These are phyloP conservation scores for Annulohypoxylon stygium DNA, from an alignment of 495 filamentous ascomycete species.

Conservation along the genomic window DNA sequence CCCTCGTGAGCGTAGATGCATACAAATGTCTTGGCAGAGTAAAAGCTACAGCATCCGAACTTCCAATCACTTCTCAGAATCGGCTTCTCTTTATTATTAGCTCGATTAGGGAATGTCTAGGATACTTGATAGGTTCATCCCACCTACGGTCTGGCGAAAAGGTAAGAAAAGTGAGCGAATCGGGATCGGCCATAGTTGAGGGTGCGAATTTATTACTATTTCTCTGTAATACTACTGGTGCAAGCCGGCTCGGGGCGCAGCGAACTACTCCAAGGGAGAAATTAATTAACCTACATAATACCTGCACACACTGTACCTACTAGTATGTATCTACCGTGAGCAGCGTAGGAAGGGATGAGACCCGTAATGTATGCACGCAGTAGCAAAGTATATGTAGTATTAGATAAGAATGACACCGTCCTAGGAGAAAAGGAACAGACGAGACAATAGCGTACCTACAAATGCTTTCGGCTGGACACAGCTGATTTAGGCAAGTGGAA, in stretches of 20 bases:
- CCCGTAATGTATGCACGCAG: background rate
- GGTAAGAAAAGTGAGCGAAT: constrained; percentile 19
- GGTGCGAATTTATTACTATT: constrained; percentile 26
- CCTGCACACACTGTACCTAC: background rate
- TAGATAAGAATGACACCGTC: constrained; percentile 31
- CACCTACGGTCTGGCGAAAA: constrained; percentile 5
- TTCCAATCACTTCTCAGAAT: constrained; percentile 15
- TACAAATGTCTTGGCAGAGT: constrained; percentile 28
- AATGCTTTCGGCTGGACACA: background rate
- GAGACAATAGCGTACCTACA: background rate
- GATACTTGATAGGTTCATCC: background rate
- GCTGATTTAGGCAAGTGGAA: constrained; percentile 45
- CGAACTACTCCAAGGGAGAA: constrained; percentile 20
- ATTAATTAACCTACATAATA: constrained; percentile 24
- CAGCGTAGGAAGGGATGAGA: background rate
- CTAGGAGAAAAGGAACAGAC: constrained; percentile 9
- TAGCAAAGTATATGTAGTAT: constrained; percentile 17
- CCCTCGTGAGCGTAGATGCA: constrained; percentile 43
- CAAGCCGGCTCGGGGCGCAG: constrained; percentile 47
- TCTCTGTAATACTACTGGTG: constrained; percentile 6
- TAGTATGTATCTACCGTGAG: background rate
- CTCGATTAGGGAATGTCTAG: constrained; percentile 3
- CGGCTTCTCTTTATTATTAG: constrained; percentile 16
- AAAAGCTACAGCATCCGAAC: background rate
- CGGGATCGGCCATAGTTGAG: constrained; percentile 36